Percentiles rank a stretch among this genome's conserved stretches.
Conservation (phyloP, 805 yeast genomes). For the Millerozyma miso region DNA sequence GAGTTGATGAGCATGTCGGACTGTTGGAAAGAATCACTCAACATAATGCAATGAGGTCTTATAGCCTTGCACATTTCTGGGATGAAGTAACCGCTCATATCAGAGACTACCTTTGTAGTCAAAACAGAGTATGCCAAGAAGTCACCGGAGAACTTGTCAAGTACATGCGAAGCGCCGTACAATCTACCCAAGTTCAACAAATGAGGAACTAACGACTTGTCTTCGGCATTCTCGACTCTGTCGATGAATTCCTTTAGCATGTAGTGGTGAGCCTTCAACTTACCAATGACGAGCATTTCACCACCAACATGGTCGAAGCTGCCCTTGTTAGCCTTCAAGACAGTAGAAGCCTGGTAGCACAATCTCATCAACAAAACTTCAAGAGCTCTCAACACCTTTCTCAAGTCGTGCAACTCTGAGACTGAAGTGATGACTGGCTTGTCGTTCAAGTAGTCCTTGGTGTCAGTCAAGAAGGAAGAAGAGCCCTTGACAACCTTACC, state of each 20-base stretch:
- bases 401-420: constrained; percentile 24
- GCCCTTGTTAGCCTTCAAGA: constrained; percentile 22
- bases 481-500: constrained; percentile 33
- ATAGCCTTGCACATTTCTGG: constrained; percentile 30
- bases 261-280: constrained; percentile 42
- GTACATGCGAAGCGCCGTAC: constrained; percentile 27
- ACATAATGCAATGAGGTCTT: constrained; percentile 39
- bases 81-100: constrained; percentile 21
- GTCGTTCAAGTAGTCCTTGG: constrained; percentile 18
- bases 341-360: constrained; percentile 24
- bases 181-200: constrained; percentile 30
- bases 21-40: constrained; percentile 42
- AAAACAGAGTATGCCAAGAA: constrained; percentile 35
- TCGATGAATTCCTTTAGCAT: constrained; percentile 27
- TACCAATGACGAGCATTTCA: constrained; percentile 36
- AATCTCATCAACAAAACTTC: constrained; percentile 38
- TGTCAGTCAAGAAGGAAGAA: constrained; percentile 29
- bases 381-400: constrained; percentile 32
- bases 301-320: constrained; percentile 34
- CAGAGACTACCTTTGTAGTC: constrained; percentile 24
- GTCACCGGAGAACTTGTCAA: constrained; percentile 33
- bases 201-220: constrained; percentile 22
- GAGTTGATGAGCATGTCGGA: constrained; percentile 42
- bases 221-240: constrained; percentile 19
- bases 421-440: constrained; percentile 28